Evolutionary conservation across 371 early-diverging fungal species (phyloP).

Genomic region (Homolaphlyctis polyrhiza): DNA sequence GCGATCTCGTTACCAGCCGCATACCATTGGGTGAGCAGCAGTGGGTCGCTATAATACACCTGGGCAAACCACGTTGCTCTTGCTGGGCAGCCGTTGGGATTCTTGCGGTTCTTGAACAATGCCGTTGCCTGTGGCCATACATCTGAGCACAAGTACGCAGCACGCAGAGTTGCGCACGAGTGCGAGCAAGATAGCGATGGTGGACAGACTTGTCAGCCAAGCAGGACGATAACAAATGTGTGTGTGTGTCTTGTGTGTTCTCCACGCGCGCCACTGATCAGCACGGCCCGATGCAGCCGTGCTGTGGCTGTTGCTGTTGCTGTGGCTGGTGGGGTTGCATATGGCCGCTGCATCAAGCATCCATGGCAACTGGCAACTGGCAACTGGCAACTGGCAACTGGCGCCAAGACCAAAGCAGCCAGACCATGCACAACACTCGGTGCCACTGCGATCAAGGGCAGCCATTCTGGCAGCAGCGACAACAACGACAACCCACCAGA

Average conservation of each 20-base stretch:
- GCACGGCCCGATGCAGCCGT: no score
- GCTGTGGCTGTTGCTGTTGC: not conserved
- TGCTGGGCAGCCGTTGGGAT: constrained; percentile 62
- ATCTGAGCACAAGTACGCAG: not conserved
- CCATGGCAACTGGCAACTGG: not conserved
- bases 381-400: not conserved
- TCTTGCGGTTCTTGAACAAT: constrained; percentile 30
- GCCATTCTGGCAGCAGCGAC: not conserved
- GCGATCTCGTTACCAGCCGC: constrained; percentile 68
- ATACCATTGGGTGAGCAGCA: constrained; percentile 65
- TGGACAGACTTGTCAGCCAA: no score
- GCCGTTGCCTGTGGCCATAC: constrained; percentile 11
- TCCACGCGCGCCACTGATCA: no score
- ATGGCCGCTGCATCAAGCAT: not conserved
- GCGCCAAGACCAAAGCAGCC: not conserved
- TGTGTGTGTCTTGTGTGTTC: no score
- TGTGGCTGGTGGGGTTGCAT: not conserved
- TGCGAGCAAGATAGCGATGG: not conserved
- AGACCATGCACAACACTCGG: not conserved
- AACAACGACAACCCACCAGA: constrained; percentile 8
- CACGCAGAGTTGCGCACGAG: not conserved
- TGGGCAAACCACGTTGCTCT: constrained; percentile 65
- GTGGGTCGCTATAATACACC: constrained; percentile 60
- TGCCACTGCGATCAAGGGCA: constrained; percentile 14
- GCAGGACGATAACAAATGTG: no score